These are phyloP conservation scores for Pseudozyma sp. DNA, from an alignment of 1,284 basidiomycete species.

Conservation along the genomic window DNA sequence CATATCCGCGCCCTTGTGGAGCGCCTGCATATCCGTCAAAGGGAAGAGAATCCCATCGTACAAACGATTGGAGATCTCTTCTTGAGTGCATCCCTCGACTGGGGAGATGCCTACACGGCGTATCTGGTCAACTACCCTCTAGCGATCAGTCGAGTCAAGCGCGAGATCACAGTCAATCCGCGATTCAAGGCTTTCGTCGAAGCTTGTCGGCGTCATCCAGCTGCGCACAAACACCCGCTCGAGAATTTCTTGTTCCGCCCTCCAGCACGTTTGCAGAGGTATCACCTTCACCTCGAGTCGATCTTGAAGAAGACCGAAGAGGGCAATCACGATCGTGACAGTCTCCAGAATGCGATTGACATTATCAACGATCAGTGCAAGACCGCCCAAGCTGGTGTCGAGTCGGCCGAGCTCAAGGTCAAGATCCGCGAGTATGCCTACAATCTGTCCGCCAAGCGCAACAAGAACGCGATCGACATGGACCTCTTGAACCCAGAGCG, in stretches of 20 bases:
- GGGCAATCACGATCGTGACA: constrained; percentile 54
- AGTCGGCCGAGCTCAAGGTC: constrained; percentile 61
- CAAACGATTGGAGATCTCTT: constrained; percentile 90
- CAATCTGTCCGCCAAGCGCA: constrained; percentile 57
- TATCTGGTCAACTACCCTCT: constrained; percentile 87
- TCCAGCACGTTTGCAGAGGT: constrained; percentile 87
- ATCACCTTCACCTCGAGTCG: constrained; percentile 86
- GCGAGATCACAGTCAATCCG: constrained; percentile 83
- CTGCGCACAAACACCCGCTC: constrained; percentile 82
- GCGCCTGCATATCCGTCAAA: constrained; percentile 84
- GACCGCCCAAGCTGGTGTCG: constrained; percentile 62
- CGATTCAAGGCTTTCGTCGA: constrained; percentile 89
- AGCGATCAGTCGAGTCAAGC: constrained; percentile 85
- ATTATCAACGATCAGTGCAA: constrained; percentile 66
- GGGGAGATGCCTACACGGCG: constrained; percentile 83
- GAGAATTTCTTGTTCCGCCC: constrained; percentile 88
- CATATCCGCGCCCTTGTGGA: constrained; percentile 85
- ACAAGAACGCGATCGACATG: constrained; percentile 57
- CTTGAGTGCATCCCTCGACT: constrained; percentile 86
- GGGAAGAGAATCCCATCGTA: constrained; percentile 86
- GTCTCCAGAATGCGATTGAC: constrained; percentile 58
- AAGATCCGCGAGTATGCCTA: constrained; percentile 62
- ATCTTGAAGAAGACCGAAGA: constrained; percentile 73
- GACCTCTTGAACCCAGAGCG: constrained; percentile 60
- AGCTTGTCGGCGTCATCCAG: constrained; percentile 78